Conservation (phyloP, 371 early-diverging fungal species). For the Mycotypha africana region DNA sequence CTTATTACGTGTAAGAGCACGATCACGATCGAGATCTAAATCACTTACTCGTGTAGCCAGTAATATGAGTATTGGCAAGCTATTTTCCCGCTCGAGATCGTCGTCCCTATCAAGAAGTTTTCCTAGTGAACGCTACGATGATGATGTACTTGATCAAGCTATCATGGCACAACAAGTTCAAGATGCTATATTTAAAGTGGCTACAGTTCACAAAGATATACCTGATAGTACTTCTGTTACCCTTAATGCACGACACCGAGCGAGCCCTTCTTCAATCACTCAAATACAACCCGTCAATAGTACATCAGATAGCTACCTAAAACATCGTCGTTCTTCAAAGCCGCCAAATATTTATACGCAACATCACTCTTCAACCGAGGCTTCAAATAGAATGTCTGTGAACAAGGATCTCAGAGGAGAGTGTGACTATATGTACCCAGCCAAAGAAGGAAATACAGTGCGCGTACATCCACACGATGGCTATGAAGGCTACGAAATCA, state of each 20-base stretch:
- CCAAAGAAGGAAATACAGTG: too few species aligned
- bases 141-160: conserved; percentile 2
- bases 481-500: conserved; percentile 2
- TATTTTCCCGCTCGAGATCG: conserved; percentile 32
- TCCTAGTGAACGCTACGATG: not conserved
- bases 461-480: not conserved
- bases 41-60: conserved; percentile 36
- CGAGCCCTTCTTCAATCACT: not conserved
- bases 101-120: conserved; percentile 24
- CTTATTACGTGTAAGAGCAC: conserved; percentile 25
- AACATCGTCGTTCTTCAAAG: not conserved
- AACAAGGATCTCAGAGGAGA: too few species aligned
- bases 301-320: too few species aligned
- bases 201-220: conserved; percentile 15
- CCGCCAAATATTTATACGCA: too few species aligned
- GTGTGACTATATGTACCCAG: too few species aligned
- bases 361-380: too few species aligned
- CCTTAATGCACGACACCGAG: not conserved
- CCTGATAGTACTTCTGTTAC: too few species aligned
- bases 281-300: conserved; percentile 3
- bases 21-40: conserved; percentile 37
- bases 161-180: conserved; percentile 4
- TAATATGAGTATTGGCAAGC: conserved; percentile 30
- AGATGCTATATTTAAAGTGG: conserved; percentile 19
- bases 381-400: too few species aligned